Evolutionary conservation across 139 green algal genomes (phyloP).

Genomic region (Nannochloris sp.): DNA sequence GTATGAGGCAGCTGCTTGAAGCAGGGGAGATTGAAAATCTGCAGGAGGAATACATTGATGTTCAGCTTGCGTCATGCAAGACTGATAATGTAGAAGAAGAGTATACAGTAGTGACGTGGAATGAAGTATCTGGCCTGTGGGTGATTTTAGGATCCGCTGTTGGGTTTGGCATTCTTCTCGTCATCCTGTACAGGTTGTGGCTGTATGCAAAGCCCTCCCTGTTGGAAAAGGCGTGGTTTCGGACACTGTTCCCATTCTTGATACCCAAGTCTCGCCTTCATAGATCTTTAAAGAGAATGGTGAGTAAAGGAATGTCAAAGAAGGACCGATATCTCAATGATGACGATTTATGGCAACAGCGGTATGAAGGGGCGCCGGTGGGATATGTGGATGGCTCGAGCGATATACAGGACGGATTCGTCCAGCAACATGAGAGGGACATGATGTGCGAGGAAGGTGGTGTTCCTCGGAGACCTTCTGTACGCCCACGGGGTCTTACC

Average conservation of each 20-base stretch:
- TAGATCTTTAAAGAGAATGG: not conserved
- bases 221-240: not conserved
- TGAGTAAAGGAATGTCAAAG: too few species aligned
- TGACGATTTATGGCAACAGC: not conserved
- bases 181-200: not conserved
- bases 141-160: slow-evolving; percentile 5
- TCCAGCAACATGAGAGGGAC: too few species aligned
- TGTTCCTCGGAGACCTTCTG: too few species aligned
- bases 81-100: not conserved
- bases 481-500: too few species aligned
- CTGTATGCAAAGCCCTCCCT: not conserved
- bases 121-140: slow-evolving; percentile 2
- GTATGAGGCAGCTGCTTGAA: not conserved
- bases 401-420: not conserved
- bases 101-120: not conserved
- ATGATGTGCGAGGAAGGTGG: too few species aligned
- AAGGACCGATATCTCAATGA: too few species aligned
- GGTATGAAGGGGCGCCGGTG: not conserved
- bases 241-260: not conserved
- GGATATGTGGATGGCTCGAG: not conserved
- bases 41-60: not conserved
- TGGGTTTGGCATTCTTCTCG: not conserved
- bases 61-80: not conserved
- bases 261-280: not conserved
- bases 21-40: not conserved